These are phyloP conservation scores for Neurospora intermedia DNA, from an alignment of 495 filamentous ascomycete genomes.

Conservation along the genomic window DNA sequence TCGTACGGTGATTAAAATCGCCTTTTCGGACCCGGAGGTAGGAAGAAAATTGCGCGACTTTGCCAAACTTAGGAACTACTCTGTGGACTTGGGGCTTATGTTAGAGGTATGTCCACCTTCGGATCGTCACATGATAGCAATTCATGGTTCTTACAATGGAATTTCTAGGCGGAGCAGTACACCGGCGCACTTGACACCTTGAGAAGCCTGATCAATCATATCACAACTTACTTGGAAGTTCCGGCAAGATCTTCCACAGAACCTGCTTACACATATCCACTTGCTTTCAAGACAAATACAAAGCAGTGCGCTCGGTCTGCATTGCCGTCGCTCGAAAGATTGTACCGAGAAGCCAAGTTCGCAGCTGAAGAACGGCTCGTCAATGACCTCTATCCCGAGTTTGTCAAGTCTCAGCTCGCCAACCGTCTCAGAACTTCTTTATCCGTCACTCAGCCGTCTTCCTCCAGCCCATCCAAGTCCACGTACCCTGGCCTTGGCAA, in stretches of 20 bases:
- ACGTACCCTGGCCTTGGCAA: conserved; percentile 27
- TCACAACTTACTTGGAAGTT: conserved; percentile 31
- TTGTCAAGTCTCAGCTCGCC: conserved; percentile 30
- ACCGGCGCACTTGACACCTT: conserved; percentile 24
- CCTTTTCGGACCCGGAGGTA: conserved; percentile 35
- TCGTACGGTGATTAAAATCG: conserved; percentile 35
- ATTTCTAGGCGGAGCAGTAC: conserved; percentile 25
- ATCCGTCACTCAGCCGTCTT: conserved; percentile 1
- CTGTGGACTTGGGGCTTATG: conserved; percentile 39
- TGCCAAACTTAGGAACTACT: conserved; percentile 30
- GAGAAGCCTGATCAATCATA: conserved; percentile 30
- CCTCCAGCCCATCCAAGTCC: conserved; percentile 5
- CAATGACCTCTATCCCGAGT: conserved; percentile 38
- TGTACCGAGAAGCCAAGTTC: conserved; percentile 34
- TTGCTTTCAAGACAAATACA: conserved; percentile 28
- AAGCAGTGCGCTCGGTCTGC: conserved; percentile 27
- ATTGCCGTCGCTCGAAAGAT: conserved; percentile 31
- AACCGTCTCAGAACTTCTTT: conserved; percentile 17
- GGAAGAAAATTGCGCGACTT: conserved; percentile 32
- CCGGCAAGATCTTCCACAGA: conserved; percentile 32
- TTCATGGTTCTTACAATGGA: background rate
- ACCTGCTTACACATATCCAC: conserved; percentile 22
- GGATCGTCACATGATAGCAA: too few relatives aligned
- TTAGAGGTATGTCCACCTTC: conserved; percentile 25
- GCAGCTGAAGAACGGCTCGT: conserved; percentile 34